phyloP scores from a whole-genome alignment of 2,329 filamentous ascomycete genomes.

The Gliomastix tumulicola region DNA sequence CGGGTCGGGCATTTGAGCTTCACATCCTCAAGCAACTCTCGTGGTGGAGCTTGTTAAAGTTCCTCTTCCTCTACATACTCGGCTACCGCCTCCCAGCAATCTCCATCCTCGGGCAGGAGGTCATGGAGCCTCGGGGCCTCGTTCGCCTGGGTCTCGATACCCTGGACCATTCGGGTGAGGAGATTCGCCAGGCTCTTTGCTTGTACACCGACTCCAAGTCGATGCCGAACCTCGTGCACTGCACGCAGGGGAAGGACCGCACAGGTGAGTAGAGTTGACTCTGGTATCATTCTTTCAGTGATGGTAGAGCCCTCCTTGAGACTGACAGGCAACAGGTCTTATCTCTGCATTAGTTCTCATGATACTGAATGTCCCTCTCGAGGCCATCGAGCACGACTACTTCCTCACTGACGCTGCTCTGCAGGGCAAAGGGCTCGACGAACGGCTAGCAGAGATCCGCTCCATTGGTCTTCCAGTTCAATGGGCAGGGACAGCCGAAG shows the following conservation, averaged over 20 bases:
- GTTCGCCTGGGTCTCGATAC: constrained; percentile 63
- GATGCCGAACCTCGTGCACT: constrained; percentile 69
- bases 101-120: constrained; percentile 58
- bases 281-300: too few relatives aligned
- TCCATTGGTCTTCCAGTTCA: constrained; percentile 66
- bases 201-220: constrained; percentile 22
- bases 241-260: constrained; percentile 84
- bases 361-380: constrained; percentile 46
- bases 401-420: constrained; percentile 55
- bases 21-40: constrained; percentile 61
- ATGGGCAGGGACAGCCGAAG: constrained; percentile 60
- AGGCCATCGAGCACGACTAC: constrained; percentile 67
- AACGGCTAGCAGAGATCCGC: constrained; percentile 60
- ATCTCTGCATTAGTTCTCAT: constrained; percentile 62
- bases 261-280: constrained; percentile 24
- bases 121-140: constrained; percentile 67
- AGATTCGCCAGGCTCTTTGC: constrained; percentile 39
- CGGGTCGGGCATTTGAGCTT: constrained; percentile 63
- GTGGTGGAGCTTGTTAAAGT: constrained; percentile 55
- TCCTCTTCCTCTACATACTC: constrained; percentile 55
- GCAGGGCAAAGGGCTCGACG: constrained; percentile 46
- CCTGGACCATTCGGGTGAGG: constrained; percentile 57
- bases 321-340: too few relatives aligned
- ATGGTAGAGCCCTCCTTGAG: too few relatives aligned
- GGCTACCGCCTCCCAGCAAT: constrained; percentile 66